Percentiles rank a stretch among this genome's conserved stretches.
phyloP scores from a whole-genome alignment of 2,329 filamentous ascomycete genomes.

The Xylaria sp. region DNA sequence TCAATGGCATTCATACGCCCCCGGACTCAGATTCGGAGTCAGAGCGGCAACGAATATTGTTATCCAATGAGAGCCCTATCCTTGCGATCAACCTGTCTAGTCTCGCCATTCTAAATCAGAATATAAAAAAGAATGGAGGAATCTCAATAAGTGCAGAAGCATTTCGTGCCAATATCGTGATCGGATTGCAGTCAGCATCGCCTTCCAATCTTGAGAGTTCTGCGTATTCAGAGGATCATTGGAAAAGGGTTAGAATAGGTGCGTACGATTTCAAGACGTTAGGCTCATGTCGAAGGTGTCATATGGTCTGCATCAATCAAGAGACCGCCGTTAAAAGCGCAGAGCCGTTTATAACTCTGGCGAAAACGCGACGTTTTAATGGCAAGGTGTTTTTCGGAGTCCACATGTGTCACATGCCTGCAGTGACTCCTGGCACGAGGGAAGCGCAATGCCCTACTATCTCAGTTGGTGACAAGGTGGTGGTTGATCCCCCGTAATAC shows the following conservation, averaged over 20 bases:
- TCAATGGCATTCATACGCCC: conserved; percentile 63
- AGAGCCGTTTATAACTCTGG: conserved; percentile 88
- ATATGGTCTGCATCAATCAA: conserved; percentile 97
- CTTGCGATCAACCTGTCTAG: conserved; percentile 84
- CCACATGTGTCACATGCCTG: conserved; percentile 69
- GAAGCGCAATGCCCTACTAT: conserved; percentile 57
- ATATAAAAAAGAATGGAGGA: conserved; percentile 72
- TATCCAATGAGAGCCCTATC: conserved; percentile 95
- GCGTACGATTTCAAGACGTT: conserved; percentile 73
- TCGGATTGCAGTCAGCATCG: conserved; percentile 56
- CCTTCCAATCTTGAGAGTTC: conserved; percentile 49
- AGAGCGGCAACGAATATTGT: conserved; percentile 68
- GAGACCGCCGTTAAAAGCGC: conserved; percentile 78
- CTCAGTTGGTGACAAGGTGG: conserved; percentile 58
- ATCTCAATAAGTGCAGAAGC: conserved; percentile 74
- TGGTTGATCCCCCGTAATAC: conserved; percentile 39
- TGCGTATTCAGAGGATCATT: conserved; percentile 83
- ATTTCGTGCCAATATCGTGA: conserved; percentile 89
- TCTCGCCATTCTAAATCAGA: conserved; percentile 78
- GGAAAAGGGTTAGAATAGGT: conserved; percentile 75
- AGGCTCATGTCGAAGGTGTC: conserved; percentile 86
- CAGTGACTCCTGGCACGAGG: conserved; percentile 33
- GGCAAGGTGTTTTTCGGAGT: conserved; percentile 91
- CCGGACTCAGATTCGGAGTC: conserved; percentile 66
- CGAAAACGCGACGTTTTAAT: conserved; percentile 84